These are phyloP conservation scores for Cucumis hystrix DNA, from an alignment of 306 rosid genomes.

Conservation along the genomic window DNA sequence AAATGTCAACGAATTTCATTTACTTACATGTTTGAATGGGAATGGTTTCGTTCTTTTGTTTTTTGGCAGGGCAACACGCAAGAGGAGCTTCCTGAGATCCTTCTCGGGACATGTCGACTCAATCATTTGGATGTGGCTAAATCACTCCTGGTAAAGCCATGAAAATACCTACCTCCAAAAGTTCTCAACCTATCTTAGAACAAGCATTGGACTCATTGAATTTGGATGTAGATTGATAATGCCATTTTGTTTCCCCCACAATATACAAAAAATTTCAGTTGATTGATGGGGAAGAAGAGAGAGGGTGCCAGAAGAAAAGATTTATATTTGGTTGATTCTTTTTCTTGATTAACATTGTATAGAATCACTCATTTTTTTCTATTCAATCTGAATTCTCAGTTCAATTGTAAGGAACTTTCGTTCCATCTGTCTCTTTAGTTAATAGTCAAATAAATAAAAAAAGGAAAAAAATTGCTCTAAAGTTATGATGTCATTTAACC, in stretches of 20 bases:
- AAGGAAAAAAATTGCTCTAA: neutral
- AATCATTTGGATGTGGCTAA: slow-evolving; percentile 65
- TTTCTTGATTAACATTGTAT: neutral
- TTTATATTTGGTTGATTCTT: neutral
- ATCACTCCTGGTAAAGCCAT: slow-evolving; percentile 28
- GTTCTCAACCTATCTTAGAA: neutral
- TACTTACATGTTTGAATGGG: neutral
- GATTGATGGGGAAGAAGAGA: neutral
- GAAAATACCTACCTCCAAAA: neutral
- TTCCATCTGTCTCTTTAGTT: neutral
- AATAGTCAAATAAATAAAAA: neutral
- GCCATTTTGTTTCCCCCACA: neutral
- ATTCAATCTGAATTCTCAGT: neutral
- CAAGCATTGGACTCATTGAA: neutral
- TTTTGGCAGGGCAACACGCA: slow-evolving; percentile 52
- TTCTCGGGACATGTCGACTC: slow-evolving; percentile 73
- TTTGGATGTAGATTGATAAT: neutral
- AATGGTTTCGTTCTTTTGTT: neutral
- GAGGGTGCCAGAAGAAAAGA: neutral
- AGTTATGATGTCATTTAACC: neutral
- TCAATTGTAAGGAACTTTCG: neutral
- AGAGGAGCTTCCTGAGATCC: slow-evolving; percentile 77
- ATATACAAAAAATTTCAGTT: neutral
- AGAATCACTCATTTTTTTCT: neutral
- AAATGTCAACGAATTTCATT: neutral